Evolutionary conservation across 139 green algal genomes (phyloP), one percentile per base, ranked within the genome.

Genomic region (Auxenochlorella protothecoides): DNA sequence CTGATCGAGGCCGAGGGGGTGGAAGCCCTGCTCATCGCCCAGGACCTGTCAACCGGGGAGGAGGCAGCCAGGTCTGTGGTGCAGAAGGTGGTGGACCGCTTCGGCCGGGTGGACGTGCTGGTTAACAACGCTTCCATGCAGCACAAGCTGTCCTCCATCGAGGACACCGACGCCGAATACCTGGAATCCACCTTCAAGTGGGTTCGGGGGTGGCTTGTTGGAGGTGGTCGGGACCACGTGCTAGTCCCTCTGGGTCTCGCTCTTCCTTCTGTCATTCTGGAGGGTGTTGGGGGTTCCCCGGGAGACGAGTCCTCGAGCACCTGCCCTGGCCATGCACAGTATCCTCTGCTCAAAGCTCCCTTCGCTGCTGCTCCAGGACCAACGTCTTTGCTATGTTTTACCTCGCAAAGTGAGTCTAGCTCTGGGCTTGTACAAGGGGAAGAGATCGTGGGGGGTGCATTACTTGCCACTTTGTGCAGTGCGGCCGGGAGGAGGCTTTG

Each of bases 311-410:
- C 27, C 27, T 44, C 27, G 27, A 44, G 27, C 27, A 44, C 27
- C 27, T 44, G 27, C 27, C 27, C 27, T 44, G 27, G 27, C 27
- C 27, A 44, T 44, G 27, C 27, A 44, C 27, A 44, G 27, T 44
- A 44, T 44, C 27, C 27, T 44, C 27, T 44, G 27, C 27, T 44
- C 27, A 44, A 44, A 44, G 27, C 27, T 44, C 27, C 27, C 16
- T 9, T 65, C 51, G 9, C 6, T 44, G 3, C 53, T 51, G 75
- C 51, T 89, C 84, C 62, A 69, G 73, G 52, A 86, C 78, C 75
- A 93, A 93, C 74, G 81, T 93, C 55, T 86, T 87, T 62, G 74
- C 80, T 52, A 81, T 84, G 69, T 90, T 93, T 76, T 92, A 85
- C 65, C 78, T 93, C 59, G 68, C 76, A 2, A 84, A 89, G 81